A percentile compares a stretch with the other conserved stretches of the same genome.
These are phyloP conservation scores for Pseudozyma thailandica DNA, from an alignment of 1,284 basidiomycete genomes.

Conservation along the genomic window DNA sequence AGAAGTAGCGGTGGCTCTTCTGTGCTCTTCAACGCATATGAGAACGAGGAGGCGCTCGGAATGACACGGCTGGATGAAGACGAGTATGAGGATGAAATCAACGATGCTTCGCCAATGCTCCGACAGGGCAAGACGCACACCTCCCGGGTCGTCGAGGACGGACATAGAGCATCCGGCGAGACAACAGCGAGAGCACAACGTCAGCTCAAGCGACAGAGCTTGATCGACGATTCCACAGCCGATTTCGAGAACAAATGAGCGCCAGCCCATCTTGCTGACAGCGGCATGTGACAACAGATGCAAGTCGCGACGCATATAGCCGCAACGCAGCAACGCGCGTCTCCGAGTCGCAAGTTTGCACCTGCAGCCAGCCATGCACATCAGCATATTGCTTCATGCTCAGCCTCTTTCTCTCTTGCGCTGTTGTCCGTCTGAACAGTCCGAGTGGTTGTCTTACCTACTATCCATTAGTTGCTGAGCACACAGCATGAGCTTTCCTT, in stretches of 20 bases:
- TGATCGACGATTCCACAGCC: conserved; percentile 39
- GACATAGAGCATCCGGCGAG: conserved; percentile 17
- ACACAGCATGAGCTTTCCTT: no score
- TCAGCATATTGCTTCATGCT: no score
- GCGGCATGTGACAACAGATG: conserved; percentile 1
- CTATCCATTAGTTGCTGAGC: no score
- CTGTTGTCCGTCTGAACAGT: no score
- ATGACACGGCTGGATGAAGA: conserved; percentile 58
- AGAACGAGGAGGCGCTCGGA: conserved; percentile 57
- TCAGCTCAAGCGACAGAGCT: conserved; percentile 40
- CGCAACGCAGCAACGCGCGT: neutral
- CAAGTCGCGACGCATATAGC: conserved; percentile 7
- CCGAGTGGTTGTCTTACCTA: no score
- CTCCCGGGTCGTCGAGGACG: conserved; percentile 6
- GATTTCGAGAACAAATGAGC: conserved; percentile 22
- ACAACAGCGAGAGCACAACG: conserved; percentile 23
- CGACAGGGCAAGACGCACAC: conserved; percentile 37
- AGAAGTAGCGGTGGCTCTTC: conserved; percentile 43
- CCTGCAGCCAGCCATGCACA: neutral
- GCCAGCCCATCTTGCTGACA: neutral
- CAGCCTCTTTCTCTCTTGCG: no score
- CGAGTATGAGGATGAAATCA: conserved; percentile 42
- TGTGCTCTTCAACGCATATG: conserved; percentile 61
- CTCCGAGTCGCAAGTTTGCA: neutral
- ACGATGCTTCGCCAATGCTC: conserved; percentile 41